These are phyloP conservation scores for Chlorella sp. DNA, from an alignment of 139 green algal genomes.

Conservation along the genomic window DNA sequence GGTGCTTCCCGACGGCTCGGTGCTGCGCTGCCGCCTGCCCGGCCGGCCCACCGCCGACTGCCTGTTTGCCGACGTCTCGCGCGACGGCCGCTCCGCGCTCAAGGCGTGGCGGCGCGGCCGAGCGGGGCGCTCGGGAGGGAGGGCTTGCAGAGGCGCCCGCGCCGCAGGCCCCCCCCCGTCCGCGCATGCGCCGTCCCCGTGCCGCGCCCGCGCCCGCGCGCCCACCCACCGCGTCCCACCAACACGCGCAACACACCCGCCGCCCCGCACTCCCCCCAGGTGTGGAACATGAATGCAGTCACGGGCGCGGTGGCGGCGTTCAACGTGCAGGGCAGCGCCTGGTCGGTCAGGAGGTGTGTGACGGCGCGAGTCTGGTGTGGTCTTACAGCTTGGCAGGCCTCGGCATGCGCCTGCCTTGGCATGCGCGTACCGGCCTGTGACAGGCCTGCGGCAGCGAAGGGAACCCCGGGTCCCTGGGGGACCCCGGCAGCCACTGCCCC, in stretches of 20 bases:
- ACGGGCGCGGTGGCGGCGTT: slow-evolving; percentile 78
- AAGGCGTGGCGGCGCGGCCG: slow-evolving; percentile 58
- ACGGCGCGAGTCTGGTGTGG: no score
- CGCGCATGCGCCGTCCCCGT: no score
- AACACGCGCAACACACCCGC: no score
- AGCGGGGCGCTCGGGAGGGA: neutral
- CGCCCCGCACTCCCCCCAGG: slow-evolving; percentile 31
- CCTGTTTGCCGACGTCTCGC: slow-evolving; percentile 82
- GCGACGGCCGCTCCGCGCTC: slow-evolving; percentile 73
- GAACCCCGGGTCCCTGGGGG: no score
- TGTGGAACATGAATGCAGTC: slow-evolving; percentile 67
- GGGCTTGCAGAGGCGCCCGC: neutral
- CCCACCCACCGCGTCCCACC: no score
- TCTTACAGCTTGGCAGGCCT: no score
- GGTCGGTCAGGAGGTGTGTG: neutral
- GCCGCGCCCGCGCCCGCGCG: no score
- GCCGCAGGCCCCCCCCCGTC: neutral
- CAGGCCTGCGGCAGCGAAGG: no score
- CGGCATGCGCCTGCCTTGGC: no score
- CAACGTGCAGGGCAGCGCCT: slow-evolving; percentile 83
- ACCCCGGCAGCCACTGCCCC: no score
- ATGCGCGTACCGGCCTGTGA: no score
- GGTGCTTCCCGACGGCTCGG: slow-evolving; percentile 65
- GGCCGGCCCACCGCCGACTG: slow-evolving; percentile 86
- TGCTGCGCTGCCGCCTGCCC: slow-evolving; percentile 56